Percentiles rank a stretch among this genome's conserved stretches.
These are phyloP conservation scores for Huntiella omanensis DNA, from an alignment of 2,329 filamentous ascomycete species.

Conservation along the genomic window DNA sequence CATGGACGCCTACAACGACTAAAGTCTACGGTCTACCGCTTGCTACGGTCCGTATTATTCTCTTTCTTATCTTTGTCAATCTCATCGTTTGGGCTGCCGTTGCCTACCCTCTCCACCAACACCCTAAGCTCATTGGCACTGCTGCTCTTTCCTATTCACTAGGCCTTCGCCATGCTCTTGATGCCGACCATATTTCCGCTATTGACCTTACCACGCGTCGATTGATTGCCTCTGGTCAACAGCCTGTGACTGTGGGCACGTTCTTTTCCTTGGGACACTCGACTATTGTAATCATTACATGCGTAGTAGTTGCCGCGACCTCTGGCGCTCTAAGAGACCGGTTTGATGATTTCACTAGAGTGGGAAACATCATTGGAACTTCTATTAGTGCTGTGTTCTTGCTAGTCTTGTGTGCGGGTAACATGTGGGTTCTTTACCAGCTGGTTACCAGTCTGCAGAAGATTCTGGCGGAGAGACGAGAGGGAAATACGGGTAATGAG, in stretches of 20 bases:
- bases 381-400: conserved; percentile 71
- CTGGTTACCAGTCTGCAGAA: conserved; percentile 49
- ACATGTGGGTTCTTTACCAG: conserved; percentile 68
- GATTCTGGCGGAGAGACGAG: conserved; percentile 30
- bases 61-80: conserved; percentile 31
- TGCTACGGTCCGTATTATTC: conserved; percentile 27
- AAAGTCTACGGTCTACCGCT: conserved; percentile 9
- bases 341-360: conserved; percentile 60
- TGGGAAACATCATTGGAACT: conserved; percentile 81
- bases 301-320: conserved; percentile 78
- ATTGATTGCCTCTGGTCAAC: conserved; percentile 67
- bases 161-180: conserved; percentile 82
- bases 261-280: conserved; percentile 91
- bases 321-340: conserved; percentile 62
- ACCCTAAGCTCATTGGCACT: conserved; percentile 50
- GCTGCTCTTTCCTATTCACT: conserved; percentile 76
- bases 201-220: conserved; percentile 92
- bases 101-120: conserved; percentile 32
- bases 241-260: conserved; percentile 78
- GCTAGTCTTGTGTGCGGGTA: conserved; percentile 64
- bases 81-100: conserved; percentile 33
- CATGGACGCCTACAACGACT: conserved; percentile 10
- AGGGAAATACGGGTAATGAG: conserved; percentile 15
- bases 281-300: conserved; percentile 81
- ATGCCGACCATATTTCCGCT: conserved; percentile 75